Percentiles rank a stretch among this genome's conserved stretches.
Conservation (phyloP, 2,329 filamentous ascomycete species). For the Aspergillus sergii region DNA sequence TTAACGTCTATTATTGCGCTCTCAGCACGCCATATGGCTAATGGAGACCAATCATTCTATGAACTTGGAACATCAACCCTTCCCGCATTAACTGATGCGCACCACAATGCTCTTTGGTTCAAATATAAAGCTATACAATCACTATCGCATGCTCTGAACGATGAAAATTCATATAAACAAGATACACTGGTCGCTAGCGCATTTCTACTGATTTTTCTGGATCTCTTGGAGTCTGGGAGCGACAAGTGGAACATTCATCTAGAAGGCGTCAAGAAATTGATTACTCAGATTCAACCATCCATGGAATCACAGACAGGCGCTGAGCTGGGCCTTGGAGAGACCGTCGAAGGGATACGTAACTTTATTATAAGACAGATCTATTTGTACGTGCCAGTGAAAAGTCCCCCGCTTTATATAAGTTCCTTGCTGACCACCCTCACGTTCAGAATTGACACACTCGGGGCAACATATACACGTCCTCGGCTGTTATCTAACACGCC, state of each 20-base stretch:
- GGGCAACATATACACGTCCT: neutral
- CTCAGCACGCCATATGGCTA: constrained; percentile 35
- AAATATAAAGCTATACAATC: constrained; percentile 24
- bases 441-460: neutral
- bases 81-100: constrained; percentile 9
- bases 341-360: neutral
- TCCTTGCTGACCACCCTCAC: neutral
- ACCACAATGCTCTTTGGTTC: constrained; percentile 24
- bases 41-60: constrained; percentile 26
- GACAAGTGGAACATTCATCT: constrained; percentile 23
- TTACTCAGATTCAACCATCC: neutral
- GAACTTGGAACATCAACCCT: constrained; percentile 10
- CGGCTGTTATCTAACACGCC: neutral
- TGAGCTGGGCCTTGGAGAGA: neutral
- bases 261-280: constrained; percentile 7
- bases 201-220: constrained; percentile 23
- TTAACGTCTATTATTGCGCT: constrained; percentile 33
- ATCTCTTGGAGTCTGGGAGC: constrained; percentile 22
- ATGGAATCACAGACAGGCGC: neutral
- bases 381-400: neutral
- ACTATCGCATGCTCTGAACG: constrained; percentile 13
- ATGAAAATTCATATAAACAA: neutral
- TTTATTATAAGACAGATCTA: neutral
- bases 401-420: accelerated
- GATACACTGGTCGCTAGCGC: constrained; percentile 19